phyloP scores from a whole-genome alignment of 208 protist genomes.

The Leishmania aethiopica region DNA sequence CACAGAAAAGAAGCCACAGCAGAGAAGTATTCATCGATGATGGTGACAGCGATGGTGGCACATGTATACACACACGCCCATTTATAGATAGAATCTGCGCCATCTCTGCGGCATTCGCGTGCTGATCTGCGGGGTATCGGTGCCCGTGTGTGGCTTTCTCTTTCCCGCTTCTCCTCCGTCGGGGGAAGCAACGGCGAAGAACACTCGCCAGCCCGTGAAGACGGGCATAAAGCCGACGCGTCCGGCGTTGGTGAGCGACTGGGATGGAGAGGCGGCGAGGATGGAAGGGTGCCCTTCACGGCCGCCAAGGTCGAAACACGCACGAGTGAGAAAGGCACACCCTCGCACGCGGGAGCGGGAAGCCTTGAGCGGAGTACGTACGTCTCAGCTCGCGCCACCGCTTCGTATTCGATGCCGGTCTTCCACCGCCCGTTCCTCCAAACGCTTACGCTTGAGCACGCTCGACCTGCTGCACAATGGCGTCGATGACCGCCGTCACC shows the following conservation, averaged over 20 bases:
- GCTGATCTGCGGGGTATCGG: not conserved
- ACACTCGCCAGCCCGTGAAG: not conserved
- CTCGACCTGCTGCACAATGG: conserved; percentile 65
- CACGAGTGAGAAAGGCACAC: not conserved
- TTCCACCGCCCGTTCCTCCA: not conserved
- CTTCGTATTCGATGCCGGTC: not conserved
- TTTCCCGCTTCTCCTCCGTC: not conserved
- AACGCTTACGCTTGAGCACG: conserved; percentile 22
- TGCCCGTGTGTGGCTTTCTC: not conserved
- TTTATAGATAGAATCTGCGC: not conserved
- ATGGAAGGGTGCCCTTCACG: not conserved
- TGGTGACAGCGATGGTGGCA: not conserved
- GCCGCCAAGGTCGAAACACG: not conserved
- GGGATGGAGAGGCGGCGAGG: not conserved
- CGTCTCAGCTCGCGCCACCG: not conserved
- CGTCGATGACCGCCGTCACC: conserved; percentile 54
- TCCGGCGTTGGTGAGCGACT: not conserved
- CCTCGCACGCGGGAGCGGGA: not conserved
- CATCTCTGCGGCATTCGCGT: not conserved
- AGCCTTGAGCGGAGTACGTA: not conserved
- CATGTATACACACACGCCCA: not conserved
- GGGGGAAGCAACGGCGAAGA: not conserved
- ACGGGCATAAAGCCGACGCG: not conserved
- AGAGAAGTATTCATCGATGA: not conserved
- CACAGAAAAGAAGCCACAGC: not conserved